phyloP scores from a whole-genome alignment of 225 moss, liverwort and hornwort genomes.

The Bryum argenteum region DNA sequence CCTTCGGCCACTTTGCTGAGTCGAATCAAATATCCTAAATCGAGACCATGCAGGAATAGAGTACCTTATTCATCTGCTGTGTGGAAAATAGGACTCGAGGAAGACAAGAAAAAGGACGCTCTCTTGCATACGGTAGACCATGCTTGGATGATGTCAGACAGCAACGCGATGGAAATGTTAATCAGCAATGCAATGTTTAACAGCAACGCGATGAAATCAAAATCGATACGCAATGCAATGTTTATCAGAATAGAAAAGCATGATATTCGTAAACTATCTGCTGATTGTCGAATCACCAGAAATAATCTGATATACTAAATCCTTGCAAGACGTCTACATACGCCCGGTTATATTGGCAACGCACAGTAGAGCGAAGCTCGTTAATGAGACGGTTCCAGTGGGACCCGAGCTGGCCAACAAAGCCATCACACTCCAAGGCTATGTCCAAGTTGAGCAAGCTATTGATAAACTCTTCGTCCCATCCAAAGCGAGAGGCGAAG shows the following conservation, averaged over 20 bases:
- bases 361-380: conserved; percentile 55
- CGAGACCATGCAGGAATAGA: no score
- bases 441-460: conserved; percentile 55
- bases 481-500: conserved; percentile 49
- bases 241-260: not conserved
- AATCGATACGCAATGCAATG: not conserved
- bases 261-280: not conserved
- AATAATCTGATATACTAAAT: conserved; percentile 35
- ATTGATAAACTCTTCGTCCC: conserved; percentile 57
- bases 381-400: conserved; percentile 58
- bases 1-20: no score
- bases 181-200: not conserved
- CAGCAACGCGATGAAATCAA: not conserved
- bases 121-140: not conserved
- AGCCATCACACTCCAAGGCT: conserved; percentile 55
- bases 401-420: conserved; percentile 40
- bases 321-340: conserved; percentile 53
- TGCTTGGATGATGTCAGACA: not conserved
- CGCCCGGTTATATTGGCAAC: conserved; percentile 38
- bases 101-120: not conserved
- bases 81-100: not conserved
- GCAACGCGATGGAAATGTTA: not conserved
- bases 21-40: no score
- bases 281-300: conserved; percentile 40
- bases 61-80: not conserved